Evolutionary conservation across 1,139 yeast species (phyloP), one percentile per base, ranked within the genome.

Genomic region (Suhomyces wounanorum): DNA sequence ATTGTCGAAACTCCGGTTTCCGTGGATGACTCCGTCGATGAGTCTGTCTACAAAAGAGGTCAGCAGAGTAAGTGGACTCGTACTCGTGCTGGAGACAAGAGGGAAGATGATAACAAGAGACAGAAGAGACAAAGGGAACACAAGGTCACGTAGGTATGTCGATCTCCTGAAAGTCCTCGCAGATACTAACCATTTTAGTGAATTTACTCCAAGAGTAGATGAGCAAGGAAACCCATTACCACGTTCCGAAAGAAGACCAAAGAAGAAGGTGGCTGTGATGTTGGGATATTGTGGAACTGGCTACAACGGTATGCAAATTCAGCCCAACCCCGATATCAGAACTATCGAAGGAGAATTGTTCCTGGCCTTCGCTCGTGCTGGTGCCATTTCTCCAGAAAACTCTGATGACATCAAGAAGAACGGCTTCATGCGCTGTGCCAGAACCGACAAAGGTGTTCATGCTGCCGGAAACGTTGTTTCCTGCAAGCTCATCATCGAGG

Each of bases 371-470:
- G 87, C 85, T 28, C 79, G 80, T 54, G 94, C 97, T 1, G 98
- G 97, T 16, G 98, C 97, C 8, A 82, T 94, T 52, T 89, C 97
- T 0, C 82, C 83, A 52, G 96, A 89, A 62, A 94, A 94, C 68
- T 84, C 97, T 3, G 86, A 84, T 55, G 99, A 94, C 66, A 83
- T 95, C 59, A 91, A 89, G 66, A 94, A 94, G 65, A 85, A 86
- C 50, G 92, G 95, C 0, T 89, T 95, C 62, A 87, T 89, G 89
- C 82, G 99, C 62, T 96, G 98, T 43, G 99, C 99, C 3, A 80
- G 99, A 69, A 94, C 99, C 5, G 99, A 94, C 67, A 95, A 94
- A 69, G 99, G 99, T 55, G 99, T 94, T 14, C 99, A 94, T 69
- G 99, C 99, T 25, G 98, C 98, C 5, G 98, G 99, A 26, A 94